phyloP scores from a whole-genome alignment of 2,329 filamentous ascomycete genomes.

The Fusarium nisikadoi region DNA sequence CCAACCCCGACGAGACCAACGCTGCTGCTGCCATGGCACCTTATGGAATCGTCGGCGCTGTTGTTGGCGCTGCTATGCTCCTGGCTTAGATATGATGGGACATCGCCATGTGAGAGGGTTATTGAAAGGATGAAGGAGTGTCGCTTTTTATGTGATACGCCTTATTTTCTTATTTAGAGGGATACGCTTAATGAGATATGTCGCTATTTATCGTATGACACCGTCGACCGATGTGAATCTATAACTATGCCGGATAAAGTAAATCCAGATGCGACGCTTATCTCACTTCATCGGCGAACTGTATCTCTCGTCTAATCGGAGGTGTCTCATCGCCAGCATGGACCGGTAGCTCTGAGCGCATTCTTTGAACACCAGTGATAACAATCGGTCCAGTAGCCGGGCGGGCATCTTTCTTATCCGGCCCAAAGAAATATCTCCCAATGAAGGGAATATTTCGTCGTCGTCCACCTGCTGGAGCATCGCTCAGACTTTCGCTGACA shows the following conservation, averaged over 20 bases:
- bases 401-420: background rate
- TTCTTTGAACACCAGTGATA: conserved; percentile 19
- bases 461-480: background rate
- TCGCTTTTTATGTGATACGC: background rate
- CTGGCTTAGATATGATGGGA: conserved; percentile 21
- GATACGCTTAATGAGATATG: conserved; percentile 20
- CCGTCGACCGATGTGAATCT: background rate
- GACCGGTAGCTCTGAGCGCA: background rate
- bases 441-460: conserved; percentile 36
- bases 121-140: background rate
- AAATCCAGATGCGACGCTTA: background rate
- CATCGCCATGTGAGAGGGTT: background rate
- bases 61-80: conserved; percentile 34
- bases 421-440: conserved; percentile 18
- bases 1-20: conserved; percentile 28
- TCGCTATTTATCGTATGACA: background rate
- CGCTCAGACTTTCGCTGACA: conserved; percentile 41
- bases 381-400: conserved; percentile 15
- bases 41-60: conserved; percentile 27
- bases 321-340: conserved; percentile 2
- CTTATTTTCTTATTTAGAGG: background rate
- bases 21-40: conserved; percentile 33
- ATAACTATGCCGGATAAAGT: background rate
- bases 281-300: conserved; percentile 36
- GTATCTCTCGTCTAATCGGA: conserved; percentile 31